Base-by-base conservation (phyloP, 768 basidiomycete genomes). In the Panellus pusillus region DNA sequence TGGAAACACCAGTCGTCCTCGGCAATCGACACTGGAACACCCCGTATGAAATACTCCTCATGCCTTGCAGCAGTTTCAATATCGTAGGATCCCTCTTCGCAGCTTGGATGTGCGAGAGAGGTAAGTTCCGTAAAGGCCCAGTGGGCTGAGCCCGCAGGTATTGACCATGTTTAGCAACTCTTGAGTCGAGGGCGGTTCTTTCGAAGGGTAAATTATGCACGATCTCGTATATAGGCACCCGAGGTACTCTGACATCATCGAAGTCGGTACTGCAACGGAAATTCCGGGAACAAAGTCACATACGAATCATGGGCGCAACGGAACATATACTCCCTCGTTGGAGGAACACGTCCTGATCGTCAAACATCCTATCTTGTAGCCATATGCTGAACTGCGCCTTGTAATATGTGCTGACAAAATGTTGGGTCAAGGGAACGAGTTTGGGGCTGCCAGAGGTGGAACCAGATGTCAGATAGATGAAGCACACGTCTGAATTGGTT, bases 71-170 rank as follows among this genome's bases (percentile, higher is more conserved):
- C 18, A 40, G 28, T 40, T 48, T 48, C 47, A 48, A 48, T 39
- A 48, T 31, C 29, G 38, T 38, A 24, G 47, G 47, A 29, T 48
- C 47, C 38, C 47, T 28, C 47, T 48, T 48, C 14, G 47, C 47
- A 48, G 47, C 47, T 48, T 48, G 47, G 37, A 48, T 48, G 29
- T 48, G 38, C 47, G 47, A 48, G 47, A 48, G 38, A 48, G 47
- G 38, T 40, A 48, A 40, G 47, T 48, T 24, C 47, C 47, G 47
- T 48, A 48, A 38, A 48, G 47, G 24, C 38, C 47, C 47, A 48
- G 29, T 37, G 40, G 47, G 47, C 40, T 48, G 18, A 48, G 29
- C 38, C 47, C 47, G 27, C 38, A 39, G 47, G 38, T 40, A 40
- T 48, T 40, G 47, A 48, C 38, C 47, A 48, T 48, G 27, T 28